Conservation (phyloP, 164 flowering plant genomes). For the Cinnamomum chago region DNA sequence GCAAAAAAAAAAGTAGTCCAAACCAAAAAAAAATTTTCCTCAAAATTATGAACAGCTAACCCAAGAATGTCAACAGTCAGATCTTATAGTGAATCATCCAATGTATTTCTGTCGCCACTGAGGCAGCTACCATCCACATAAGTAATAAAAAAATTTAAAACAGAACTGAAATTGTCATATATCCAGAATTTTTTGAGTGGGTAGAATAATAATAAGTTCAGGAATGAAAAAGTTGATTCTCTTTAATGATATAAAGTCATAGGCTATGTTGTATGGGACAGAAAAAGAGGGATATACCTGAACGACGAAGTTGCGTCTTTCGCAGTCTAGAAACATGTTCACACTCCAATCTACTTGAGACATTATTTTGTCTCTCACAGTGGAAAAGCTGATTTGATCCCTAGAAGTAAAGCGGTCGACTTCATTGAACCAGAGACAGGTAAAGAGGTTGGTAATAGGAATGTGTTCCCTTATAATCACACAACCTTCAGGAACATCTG, state of each 20-base stretch:
- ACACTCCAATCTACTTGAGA: conserved; percentile 60
- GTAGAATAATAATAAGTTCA: too few relatives aligned
- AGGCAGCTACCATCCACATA: background rate
- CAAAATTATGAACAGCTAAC: background rate
- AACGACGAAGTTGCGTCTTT: conserved; percentile 86
- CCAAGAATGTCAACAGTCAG: background rate
- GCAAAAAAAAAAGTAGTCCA: too few relatives aligned
- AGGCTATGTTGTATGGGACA: too few relatives aligned
- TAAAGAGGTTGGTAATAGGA: conserved; percentile 82
- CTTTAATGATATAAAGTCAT: too few relatives aligned
- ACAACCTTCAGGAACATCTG: conserved; percentile 99
- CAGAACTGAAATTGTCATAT: background rate
- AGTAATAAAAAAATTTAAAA: background rate
- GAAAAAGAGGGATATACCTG: conserved; percentile 45
- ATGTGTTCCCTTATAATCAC: conserved; percentile 80
- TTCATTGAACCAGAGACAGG: conserved; percentile 98
- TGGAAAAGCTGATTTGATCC: conserved; percentile 92
- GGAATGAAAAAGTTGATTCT: background rate
- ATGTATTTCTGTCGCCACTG: background rate
- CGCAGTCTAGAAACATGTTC: conserved; percentile 90
- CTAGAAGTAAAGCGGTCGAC: conserved; percentile 95
- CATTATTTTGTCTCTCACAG: conserved; percentile 76
- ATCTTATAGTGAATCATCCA: background rate
- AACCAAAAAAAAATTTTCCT: too few relatives aligned
- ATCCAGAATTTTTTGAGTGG: background rate